Evolutionary conservation across 2,329 filamentous ascomycete genomes (phyloP).

Genomic region (Talaromyces sp.): DNA sequence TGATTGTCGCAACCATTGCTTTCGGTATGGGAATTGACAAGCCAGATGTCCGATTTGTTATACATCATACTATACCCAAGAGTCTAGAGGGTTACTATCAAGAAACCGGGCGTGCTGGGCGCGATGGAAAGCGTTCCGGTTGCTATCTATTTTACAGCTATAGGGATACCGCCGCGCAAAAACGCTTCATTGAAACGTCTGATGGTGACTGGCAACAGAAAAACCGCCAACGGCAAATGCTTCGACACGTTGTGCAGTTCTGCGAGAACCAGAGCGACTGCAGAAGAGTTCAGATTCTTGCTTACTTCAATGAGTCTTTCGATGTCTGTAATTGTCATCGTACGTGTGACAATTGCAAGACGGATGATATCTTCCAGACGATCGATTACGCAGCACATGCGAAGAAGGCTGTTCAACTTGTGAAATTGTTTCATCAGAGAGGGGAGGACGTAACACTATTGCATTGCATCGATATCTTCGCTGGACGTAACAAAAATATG

Average conservation of each 20-base stretch:
- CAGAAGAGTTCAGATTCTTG: slow-evolving; percentile 78
- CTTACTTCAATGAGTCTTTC: slow-evolving; percentile 93
- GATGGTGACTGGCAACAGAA: slow-evolving; percentile 77
- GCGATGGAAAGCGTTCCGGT: slow-evolving; percentile 80
- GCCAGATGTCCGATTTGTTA: slow-evolving; percentile 90
- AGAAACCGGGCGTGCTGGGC: slow-evolving; percentile 89
- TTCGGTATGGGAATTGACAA: slow-evolving; percentile 99
- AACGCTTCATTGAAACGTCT: slow-evolving; percentile 77
- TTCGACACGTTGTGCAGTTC: slow-evolving; percentile 78
- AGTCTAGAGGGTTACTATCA: slow-evolving; percentile 98
- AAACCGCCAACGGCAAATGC: slow-evolving; percentile 77
- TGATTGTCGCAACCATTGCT: slow-evolving; percentile 96
- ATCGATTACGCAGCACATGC: slow-evolving; percentile 77
- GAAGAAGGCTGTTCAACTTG: slow-evolving; percentile 65
- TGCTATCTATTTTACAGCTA: slow-evolving; percentile 91
- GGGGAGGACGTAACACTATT: slow-evolving; percentile 64
- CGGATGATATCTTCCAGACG: slow-evolving; percentile 65
- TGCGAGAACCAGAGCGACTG: slow-evolving; percentile 89
- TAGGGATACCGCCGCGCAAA: slow-evolving; percentile 68
- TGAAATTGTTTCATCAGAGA: slow-evolving; percentile 45
- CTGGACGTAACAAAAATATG: slow-evolving; percentile 64
- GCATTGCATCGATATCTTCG: slow-evolving; percentile 80
- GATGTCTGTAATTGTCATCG: slow-evolving; percentile 65
- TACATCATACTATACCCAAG: slow-evolving; percentile 90
- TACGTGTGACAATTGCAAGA: slow-evolving; percentile 86